Base-by-base conservation (phyloP, 163 green algal species). In the Scenedesmus sp. region DNA sequence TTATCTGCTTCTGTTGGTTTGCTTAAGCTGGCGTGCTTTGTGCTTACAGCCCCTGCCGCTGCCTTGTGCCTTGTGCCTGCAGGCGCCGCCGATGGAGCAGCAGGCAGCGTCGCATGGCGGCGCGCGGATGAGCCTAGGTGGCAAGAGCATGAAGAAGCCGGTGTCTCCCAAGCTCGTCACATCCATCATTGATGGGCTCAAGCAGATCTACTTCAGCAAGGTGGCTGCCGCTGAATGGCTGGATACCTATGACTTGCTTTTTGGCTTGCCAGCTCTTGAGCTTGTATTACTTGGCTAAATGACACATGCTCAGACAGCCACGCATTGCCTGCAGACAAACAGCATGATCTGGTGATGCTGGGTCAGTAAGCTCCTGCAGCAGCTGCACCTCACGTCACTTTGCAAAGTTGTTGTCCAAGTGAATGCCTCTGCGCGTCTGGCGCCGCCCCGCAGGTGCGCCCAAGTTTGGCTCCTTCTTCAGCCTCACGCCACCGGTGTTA, bases 391-490 rank as follows among this genome's bases (percentile, higher is more conserved):
- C 62, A 20, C 13, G 62, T 15, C 13, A 15, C 62, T 70, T 12
- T 70, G 10, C 62, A 12, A 46, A 77, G 83, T 9, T 23, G 55
- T 86, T 18, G 9, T 52, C 12, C 46, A 26, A 88, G 2, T 88
- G 64, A 9, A 83, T 13, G 13, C 12, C 57, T 84, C 82, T 87
- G 79, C 82, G 82, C 55, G 73, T n/a, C 74, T 88, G 34, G 85
- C 3, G 2, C 55, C 20, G 52, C 0, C 62, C 0, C 55, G 62
- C 94, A 98, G 96, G 97, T 99, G 12, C 93, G 94, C 2, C 97
- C 96, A 98, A 98, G 93, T 99, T 99, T 95, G 95, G 95, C 7
- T 93, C 97, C 92, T 99, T 99, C 90, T 99, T 99, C 95, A 97
- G 92, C 16, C 97, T 46, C 34, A 46, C 34, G 34, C 34, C 34